Base-by-base conservation (phyloP, 768 basidiomycete genomes). In the Lentinula raphanica region DNA sequence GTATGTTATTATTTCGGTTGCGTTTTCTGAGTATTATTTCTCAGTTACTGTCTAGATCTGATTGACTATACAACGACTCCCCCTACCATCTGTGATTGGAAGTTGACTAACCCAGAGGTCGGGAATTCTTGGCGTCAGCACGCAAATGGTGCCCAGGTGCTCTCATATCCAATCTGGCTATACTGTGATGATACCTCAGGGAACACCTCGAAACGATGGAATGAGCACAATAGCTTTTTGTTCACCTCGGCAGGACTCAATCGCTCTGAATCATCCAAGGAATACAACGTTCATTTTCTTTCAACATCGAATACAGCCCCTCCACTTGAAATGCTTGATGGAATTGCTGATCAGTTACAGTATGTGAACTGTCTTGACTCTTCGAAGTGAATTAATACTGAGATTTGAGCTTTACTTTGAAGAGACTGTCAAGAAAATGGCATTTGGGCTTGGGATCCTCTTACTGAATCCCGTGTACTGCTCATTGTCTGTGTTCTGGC, bases 101-200 rank as follows among this genome's bases (percentile, higher is more conserved):
- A 6, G 12, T 32, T 32, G 8, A 32, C 32, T 8, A 12, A 32
- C 12, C 32, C 32, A 32, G 32, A 8, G 32, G 32, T 8, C 7
- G 32, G 32, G 8, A 53, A 53, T 19, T 6, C 4, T 23, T 53
- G 32, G 50, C 11, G 32, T 8, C 5, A 27, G 5, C 3, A 5
- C 2, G 50, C 50, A 12, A 8, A 32, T 15, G 50, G 50, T n/a
- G 39, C 54, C 38, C 31, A 49, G 8, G 64, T 68, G 15, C 13
- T 40, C 13, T 21, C 54, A 6, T 55, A 64, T 4, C 60, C 63
- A 12, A 12, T 69, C 3, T 65, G 64, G 65, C 28, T 61, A 1
- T 69, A 67, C 44, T 63, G 64, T 21, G 65, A 69, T 36, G 67
- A 71, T 38, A 68, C 66, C 4, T 71, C 66, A 0, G 69, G 67